Base-by-base conservation (phyloP, 129 eudicot genomes). In the Chrysanthemum makinoi region DNA sequence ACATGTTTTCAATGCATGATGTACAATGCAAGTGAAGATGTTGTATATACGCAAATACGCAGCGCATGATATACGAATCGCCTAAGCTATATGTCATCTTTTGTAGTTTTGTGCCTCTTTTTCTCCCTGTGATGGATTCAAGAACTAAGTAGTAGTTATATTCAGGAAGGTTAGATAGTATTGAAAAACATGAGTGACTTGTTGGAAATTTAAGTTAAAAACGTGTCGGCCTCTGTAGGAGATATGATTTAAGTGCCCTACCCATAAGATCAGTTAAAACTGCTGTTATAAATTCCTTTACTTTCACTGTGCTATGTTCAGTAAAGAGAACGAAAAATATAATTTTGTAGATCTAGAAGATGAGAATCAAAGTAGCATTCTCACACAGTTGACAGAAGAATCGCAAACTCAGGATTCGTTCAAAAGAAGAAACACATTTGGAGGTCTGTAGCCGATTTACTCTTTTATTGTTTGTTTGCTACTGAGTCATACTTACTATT, bases 391-490 rank as follows among this genome's bases (percentile, higher is more conserved):
- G 48, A 61, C 70, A 16, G 10, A 80, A 55, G 76, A 74, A 79
- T 65, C 74, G 14, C 76, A 69, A 1, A 46, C 64, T 55, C 82
- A 72, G 58, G 80, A 51, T 71, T 52, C 55, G 46, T 77, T 54
- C 49, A 82, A 80, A 74, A 72, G 79, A 65, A 66, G 64, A 58
- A 68, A 65, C 4, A 69, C 77, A 58, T 39, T 43, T 71, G 74
- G 59, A 80, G 91, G 91, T 86, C 61, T 65, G 73, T 62, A 62
- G 20, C 46, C n/a, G 12, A 35, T 13, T 77, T 18, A 17, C 47
- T 46, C 17, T 35, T 39, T 12, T 20, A 57, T 0, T 66, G 8
- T 0, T 2, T 15, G 20, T 65, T 18, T n/a, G 12, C 6, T 26
- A 15, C 48, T 26, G 12, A 44, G 14, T 47, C 35, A 18, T 17